phyloP scores from a whole-genome alignment of 805 yeast genomes.

The Cyberlindnera xylosilytica region DNA sequence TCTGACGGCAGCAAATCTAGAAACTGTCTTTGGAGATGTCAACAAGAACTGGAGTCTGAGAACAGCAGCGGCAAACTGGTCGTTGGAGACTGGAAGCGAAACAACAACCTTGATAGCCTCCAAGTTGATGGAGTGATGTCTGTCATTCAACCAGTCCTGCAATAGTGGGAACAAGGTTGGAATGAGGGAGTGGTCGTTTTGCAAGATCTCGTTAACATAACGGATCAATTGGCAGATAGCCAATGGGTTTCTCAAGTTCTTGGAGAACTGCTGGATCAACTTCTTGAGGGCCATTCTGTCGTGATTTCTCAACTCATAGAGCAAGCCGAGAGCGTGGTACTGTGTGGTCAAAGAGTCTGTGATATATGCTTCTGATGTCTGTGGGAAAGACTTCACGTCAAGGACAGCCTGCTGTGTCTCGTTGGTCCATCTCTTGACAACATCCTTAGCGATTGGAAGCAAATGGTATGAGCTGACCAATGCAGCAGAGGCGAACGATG shows the following conservation, averaged over 20 bases:
- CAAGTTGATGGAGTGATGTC: constrained; percentile 84
- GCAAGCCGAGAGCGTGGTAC: constrained; percentile 91
- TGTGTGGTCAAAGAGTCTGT: constrained; percentile 80
- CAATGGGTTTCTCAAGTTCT: constrained; percentile 69
- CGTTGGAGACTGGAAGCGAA: constrained; percentile 48
- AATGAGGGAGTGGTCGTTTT: constrained; percentile 64
- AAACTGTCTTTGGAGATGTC: constrained; percentile 83
- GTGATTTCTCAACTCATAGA: constrained; percentile 83
- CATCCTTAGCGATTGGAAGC: constrained; percentile 84
- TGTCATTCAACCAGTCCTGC: constrained; percentile 69
- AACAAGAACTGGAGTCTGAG: constrained; percentile 71
- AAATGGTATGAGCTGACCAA: constrained; percentile 87
- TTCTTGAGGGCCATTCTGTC: constrained; percentile 94
- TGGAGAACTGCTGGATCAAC: constrained; percentile 73
- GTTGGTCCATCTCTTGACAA: constrained; percentile 89
- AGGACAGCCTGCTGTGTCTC: constrained; percentile 90
- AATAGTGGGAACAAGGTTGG: constrained; percentile 62
- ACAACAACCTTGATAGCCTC: constrained; percentile 73
- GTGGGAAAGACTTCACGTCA: constrained; percentile 43
- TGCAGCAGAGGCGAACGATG: constrained; percentile 90
- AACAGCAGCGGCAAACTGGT: constrained; percentile 68
- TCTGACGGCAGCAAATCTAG: constrained; percentile 92
- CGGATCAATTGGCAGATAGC: constrained; percentile 86
- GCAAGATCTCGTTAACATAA: constrained; percentile 67
- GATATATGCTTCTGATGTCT: constrained; percentile 46